Evolutionary conservation across 2,329 filamentous ascomycete genomes (phyloP).

Genomic region (Thermothelomyces thermophilus): DNA sequence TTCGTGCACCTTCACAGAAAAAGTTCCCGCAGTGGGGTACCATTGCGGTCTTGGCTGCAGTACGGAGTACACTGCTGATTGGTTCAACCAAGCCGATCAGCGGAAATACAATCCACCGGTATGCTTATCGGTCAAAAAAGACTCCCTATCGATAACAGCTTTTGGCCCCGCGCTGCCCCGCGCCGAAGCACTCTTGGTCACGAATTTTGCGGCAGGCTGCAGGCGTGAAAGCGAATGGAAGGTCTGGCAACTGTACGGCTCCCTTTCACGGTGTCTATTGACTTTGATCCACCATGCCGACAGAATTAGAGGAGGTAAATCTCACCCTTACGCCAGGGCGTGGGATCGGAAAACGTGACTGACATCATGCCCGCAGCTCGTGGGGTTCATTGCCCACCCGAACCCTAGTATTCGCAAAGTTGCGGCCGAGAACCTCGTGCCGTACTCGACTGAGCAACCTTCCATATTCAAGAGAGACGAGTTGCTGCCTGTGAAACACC

Average conservation of each 20-base stretch:
- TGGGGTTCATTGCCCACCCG: slow-evolving; percentile 87
- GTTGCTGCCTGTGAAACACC: slow-evolving; percentile 71
- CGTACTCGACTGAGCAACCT: slow-evolving; percentile 68
- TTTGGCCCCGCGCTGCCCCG: slow-evolving; percentile 21
- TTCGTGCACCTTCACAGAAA: slow-evolving; percentile 20
- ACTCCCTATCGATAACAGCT: slow-evolving; percentile 16
- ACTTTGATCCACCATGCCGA: slow-evolving; percentile 50
- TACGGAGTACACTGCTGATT: slow-evolving; percentile 19
- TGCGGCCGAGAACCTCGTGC: slow-evolving; percentile 79
- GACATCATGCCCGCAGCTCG: slow-evolving; percentile 51
- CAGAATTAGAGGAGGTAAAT: slow-evolving; percentile 68
- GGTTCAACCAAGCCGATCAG: background rate
- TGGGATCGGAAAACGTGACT: background rate
- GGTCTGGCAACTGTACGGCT: background rate
- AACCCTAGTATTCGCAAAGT: slow-evolving; percentile 85
- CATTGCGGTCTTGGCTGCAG: no score
- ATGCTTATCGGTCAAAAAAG: background rate
- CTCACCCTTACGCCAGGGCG: background rate
- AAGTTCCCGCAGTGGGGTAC: slow-evolving; percentile 20
- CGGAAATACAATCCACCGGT: slow-evolving; percentile 18
- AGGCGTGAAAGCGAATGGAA: background rate
- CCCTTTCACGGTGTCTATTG: background rate
- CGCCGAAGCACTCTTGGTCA: background rate
- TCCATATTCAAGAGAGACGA: slow-evolving; percentile 77
- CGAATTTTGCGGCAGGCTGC: slow-evolving; percentile 1